These are phyloP conservation scores for Botrytis fragariae DNA, from an alignment of 2,329 filamentous ascomycete genomes.

Conservation along the genomic window DNA sequence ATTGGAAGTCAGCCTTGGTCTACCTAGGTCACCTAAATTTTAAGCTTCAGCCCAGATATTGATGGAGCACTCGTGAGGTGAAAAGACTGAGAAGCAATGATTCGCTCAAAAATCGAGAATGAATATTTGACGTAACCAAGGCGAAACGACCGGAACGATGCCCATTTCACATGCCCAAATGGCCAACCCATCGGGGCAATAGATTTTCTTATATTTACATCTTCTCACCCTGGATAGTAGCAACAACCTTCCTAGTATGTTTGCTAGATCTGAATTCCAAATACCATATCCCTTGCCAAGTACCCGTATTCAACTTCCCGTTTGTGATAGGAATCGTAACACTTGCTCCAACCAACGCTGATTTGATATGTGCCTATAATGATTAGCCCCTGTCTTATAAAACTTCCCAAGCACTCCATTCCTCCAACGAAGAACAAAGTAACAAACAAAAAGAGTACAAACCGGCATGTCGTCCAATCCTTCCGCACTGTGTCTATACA, in stretches of 20 bases:
- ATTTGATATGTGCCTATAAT: conserved; percentile 82
- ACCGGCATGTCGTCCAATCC: conserved; percentile 93
- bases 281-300: conserved; percentile 92
- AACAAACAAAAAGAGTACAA: conserved; percentile 34
- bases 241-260: conserved; percentile 79
- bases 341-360: conserved; percentile 81
- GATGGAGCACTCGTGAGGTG: not conserved
- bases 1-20: not conserved
- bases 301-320: conserved; percentile 68
- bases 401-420: not conserved
- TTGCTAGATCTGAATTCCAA: conserved; percentile 78
- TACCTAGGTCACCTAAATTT: not conserved
- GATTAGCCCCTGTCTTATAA: not conserved
- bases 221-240: conserved; percentile 90
- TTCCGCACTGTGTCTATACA: conserved; percentile 87
- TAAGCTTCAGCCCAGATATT: not conserved
- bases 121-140: not conserved
- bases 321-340: conserved; percentile 89
- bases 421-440: not conserved
- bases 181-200: not conserved
- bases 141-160: not conserved
- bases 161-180: not conserved
- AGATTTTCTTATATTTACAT: conserved; percentile 33
- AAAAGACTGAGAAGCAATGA: not conserved
- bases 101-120: not conserved